Conservation (phyloP, 805 yeast genomes). For the Candida insectorum region DNA sequence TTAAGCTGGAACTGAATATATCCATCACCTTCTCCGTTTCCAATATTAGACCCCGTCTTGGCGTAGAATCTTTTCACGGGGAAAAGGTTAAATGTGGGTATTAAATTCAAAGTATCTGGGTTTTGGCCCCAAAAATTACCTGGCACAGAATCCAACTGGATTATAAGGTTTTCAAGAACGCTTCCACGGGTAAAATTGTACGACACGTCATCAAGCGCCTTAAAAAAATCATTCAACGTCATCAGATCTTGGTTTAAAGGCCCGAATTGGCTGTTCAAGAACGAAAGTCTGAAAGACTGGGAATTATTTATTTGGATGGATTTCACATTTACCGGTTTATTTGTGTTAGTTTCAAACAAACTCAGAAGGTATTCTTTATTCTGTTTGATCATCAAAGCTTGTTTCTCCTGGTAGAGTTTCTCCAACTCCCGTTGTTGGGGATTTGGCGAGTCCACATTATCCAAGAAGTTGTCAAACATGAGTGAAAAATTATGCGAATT, state of each 20-base stretch:
- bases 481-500: too few species aligned
- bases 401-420: constrained; percentile 23
- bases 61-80: constrained; percentile 75
- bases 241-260: constrained; percentile 38
- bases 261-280: constrained; percentile 43
- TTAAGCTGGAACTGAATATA: constrained; percentile 68
- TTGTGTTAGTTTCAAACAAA: constrained; percentile 28
- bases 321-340: constrained; percentile 41
- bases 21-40: constrained; percentile 97
- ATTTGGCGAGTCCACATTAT: constrained; percentile 18
- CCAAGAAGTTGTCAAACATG: constrained; percentile 18
- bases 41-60: constrained; percentile 92
- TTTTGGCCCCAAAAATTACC: constrained; percentile 12
- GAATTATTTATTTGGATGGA: constrained; percentile 49
- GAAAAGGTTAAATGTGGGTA: constrained; percentile 34
- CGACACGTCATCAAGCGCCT: constrained; percentile 42
- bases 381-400: constrained; percentile 29
- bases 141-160: constrained; percentile 11
- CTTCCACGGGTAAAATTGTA: constrained; percentile 37
- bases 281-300: constrained; percentile 43
- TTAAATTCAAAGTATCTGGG: constrained; percentile 19
- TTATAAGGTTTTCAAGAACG: constrained; percentile 8
- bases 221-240: constrained; percentile 39
- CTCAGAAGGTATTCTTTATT: constrained; percentile 29
- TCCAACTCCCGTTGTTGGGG: constrained; percentile 25